phyloP scores from a whole-genome alignment of 2,329 filamentous ascomycete species.

The Colletotrichum musae region DNA sequence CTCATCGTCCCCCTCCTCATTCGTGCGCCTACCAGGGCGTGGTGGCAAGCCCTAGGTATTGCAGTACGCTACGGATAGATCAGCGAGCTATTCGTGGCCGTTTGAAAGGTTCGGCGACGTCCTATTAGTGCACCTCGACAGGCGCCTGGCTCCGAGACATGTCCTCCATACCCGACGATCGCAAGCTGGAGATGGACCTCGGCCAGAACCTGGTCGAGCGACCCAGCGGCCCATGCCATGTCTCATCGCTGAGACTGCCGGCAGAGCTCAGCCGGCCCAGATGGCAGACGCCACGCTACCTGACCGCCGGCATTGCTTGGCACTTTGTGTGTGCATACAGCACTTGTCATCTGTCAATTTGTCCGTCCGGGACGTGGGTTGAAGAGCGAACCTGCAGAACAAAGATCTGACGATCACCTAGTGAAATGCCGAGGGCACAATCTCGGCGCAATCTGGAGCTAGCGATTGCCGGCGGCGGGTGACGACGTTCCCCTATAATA shows the following conservation, averaged over 20 bases:
- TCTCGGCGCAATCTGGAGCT: conserved; percentile 24
- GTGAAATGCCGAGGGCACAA: conserved; percentile 30
- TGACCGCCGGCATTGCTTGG: conserved; percentile 2
- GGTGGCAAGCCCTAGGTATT: not conserved
- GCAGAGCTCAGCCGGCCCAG: not conserved
- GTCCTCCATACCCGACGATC: conserved; percentile 6
- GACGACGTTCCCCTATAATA: conserved; percentile 1
- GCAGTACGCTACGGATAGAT: not conserved
- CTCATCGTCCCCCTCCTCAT: not conserved
- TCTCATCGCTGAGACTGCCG: conserved; percentile 21
- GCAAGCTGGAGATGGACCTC: not conserved
- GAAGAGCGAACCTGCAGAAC: conserved; percentile 10
- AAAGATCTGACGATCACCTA: conserved; percentile 21
- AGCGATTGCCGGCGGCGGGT: conserved; percentile 30
- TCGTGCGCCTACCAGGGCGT: conserved; percentile 6
- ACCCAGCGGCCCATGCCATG: conserved; percentile 5
- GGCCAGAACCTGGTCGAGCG: conserved; percentile 1
- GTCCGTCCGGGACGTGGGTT: not conserved
- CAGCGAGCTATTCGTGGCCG: conserved; percentile 9
- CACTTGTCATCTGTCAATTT: not conserved
- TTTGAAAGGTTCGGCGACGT: not conserved
- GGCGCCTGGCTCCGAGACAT: conserved; percentile 10
- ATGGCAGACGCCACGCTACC: conserved; percentile 2
- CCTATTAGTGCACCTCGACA: not conserved
- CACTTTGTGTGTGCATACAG: not conserved